These are phyloP conservation scores for Sclerospora graminicola DNA, from an alignment of 352 stramenopile genomes.

Conservation along the genomic window DNA sequence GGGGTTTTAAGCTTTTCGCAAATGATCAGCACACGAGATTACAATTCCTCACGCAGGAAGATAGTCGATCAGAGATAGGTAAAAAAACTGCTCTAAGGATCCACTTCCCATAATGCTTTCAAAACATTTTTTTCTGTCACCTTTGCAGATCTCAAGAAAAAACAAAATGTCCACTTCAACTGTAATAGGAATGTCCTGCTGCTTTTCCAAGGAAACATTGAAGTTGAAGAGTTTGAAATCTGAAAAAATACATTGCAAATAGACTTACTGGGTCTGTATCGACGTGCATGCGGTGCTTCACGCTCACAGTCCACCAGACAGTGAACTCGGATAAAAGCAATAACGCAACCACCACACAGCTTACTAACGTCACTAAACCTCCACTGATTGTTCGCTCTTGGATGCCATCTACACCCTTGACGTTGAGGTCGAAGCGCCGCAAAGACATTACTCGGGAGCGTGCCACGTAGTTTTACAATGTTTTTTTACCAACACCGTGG, in stretches of 20 bases:
- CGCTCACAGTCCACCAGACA: constrained; percentile 77
- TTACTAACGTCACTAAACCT: constrained; percentile 74
- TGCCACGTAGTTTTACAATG: too few species aligned
- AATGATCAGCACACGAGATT: too few species aligned
- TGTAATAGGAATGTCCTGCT: constrained; percentile 76
- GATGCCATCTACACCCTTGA: constrained; percentile 85
- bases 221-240: background rate
- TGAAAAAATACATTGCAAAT: background rate
- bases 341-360: constrained; percentile 58
- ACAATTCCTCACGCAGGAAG: too few species aligned
- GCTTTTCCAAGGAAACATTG: constrained; percentile 10
- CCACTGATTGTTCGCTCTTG: constrained; percentile 81
- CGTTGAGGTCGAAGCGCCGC: constrained; percentile 82
- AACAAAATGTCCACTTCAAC: constrained; percentile 79
- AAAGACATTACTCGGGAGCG: constrained; percentile 28
- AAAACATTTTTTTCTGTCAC: constrained; percentile 12
- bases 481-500: too few species aligned
- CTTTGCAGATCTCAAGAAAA: constrained; percentile 65
- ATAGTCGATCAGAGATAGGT: too few species aligned
- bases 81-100: too few species aligned
- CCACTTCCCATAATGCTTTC: too few species aligned
- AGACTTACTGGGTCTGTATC: constrained; percentile 62
- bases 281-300: constrained; percentile 83
- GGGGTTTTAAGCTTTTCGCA: too few species aligned
- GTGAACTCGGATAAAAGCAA: constrained; percentile 78